Base-by-base conservation (phyloP, 2,329 filamentous ascomycete species). In the Neonectria sp. region DNA sequence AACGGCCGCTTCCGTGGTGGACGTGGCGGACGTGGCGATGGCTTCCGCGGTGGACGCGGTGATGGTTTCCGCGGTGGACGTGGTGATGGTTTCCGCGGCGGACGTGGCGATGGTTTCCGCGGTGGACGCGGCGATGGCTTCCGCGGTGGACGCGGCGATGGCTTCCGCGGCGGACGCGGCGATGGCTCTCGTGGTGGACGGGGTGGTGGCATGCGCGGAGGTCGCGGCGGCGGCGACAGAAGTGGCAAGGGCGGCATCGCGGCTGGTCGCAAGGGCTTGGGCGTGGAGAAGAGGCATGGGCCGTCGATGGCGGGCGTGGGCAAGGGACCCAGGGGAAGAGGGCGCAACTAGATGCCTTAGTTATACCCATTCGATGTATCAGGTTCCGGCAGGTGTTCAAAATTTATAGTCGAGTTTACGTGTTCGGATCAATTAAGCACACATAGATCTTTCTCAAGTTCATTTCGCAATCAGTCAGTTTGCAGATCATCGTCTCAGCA, bases 241-340 rank as follows among this genome's bases (percentile, higher is more conserved):
- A 82, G 84, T 55, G 86, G 86, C 27, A 84, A 80, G 69, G 86
- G 85, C n/a, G 82, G 81, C 40, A 84, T 86, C 56, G 68, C 82
- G 6, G 80, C 80, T 52, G 84, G 85, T 6, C 79, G 86, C 63
- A 82, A 83, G 60, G 86, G 87, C 0, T 77, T 89, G 51, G 87
- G 87, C 15, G 82, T 83, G 59, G 84, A 86, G 46, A 87, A 86
- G 79, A 81, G 80, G 71, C 80, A 82, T 55, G 85, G 84, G 5
- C 73, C 80, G 43, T 78, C 79, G 1, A 78, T 77, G 55, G 74
- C 73, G 12, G 81, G 82, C 58, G 79, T 86, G n/a, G 82, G 79
- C 59, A 86, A 86, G 77, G 49, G 49, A 53, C n/a, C 40, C n/a
- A 77, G 79, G 17, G 76, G 73, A 69, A 76, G 77, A 71, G 78